Percentiles rank a stretch among this genome's conserved stretches.
phyloP scores from a whole-genome alignment of 495 filamentous ascomycete genomes.

The Hypoxylon perforatum region DNA sequence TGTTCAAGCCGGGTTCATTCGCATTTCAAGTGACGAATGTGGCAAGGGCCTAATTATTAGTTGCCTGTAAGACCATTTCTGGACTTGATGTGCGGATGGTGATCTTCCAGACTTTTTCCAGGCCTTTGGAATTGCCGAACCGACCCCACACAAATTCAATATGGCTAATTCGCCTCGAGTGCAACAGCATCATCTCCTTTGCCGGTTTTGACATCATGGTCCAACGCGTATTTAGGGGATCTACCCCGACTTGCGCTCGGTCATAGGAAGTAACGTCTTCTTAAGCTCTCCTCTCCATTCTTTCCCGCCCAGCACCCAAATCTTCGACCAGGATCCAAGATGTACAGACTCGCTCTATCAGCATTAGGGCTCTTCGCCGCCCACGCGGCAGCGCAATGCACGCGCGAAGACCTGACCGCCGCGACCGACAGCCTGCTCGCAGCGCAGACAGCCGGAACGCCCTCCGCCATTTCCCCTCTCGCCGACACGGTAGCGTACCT shows the following conservation, averaged over 20 bases:
- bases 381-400: conserved; percentile 47
- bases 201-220: conserved; percentile 36
- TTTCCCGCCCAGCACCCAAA: conserved; percentile 9
- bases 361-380: conserved; percentile 36
- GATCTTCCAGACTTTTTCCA: conserved; percentile 43
- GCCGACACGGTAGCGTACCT: conserved; percentile 46
- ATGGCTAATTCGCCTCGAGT: conserved; percentile 48
- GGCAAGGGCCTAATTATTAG: conserved; percentile 20
- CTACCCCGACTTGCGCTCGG: conserved; percentile 25
- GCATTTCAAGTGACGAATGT: conserved; percentile 15
- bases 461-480: conserved; percentile 44
- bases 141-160: conserved; percentile 44
- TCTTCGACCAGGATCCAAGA: conserved; percentile 22
- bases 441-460: conserved; percentile 55
- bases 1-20: conserved; percentile 5
- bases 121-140: conserved; percentile 45
- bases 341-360: conserved; percentile 38
- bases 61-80: conserved; percentile 18
- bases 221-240: conserved; percentile 31
- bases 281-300: conserved; percentile 4
- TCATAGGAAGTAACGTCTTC: conserved; percentile 5
- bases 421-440: conserved; percentile 55
- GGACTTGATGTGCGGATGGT: conserved; percentile 39
- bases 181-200: conserved; percentile 40
- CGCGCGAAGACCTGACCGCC: conserved; percentile 53